phyloP scores from a whole-genome alignment of 805 yeast genomes.

The Hanseniaspora lindneri region DNA sequence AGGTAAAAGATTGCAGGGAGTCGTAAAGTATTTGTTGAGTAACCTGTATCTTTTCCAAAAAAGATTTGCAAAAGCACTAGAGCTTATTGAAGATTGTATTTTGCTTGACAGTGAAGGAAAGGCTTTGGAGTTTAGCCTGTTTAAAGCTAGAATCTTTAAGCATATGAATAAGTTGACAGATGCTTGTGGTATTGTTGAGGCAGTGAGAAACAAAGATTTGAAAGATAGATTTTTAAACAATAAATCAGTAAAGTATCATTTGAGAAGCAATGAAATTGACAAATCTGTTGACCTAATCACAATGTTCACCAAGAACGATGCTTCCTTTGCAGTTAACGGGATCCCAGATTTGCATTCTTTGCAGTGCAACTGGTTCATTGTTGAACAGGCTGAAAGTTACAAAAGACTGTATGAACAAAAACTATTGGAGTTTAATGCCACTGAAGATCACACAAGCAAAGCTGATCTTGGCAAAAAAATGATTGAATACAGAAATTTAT shows the following conservation, averaged over 20 bases:
- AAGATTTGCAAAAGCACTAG: slow-evolving; percentile 40
- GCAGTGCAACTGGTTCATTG: slow-evolving; percentile 85
- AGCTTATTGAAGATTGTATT: slow-evolving; percentile 32
- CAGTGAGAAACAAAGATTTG: slow-evolving; percentile 63
- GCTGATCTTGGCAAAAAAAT: slow-evolving; percentile 32
- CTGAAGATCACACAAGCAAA: slow-evolving; percentile 24
- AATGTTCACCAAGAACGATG: slow-evolving; percentile 72
- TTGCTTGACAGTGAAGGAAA: slow-evolving; percentile 72
- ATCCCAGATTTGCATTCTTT: slow-evolving; percentile 73
- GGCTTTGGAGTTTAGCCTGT: slow-evolving; percentile 64
- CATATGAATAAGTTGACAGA: slow-evolving; percentile 48
- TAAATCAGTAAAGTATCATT: slow-evolving; percentile 68
- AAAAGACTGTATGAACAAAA: slow-evolving; percentile 38
- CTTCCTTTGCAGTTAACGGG: slow-evolving; percentile 54
- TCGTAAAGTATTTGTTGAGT: slow-evolving; percentile 49
- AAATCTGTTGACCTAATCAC: slow-evolving; percentile 65
- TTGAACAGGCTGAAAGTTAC: slow-evolving; percentile 77
- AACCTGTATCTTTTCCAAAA: slow-evolving; percentile 58
- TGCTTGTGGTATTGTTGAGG: slow-evolving; percentile 57
- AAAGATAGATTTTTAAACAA: slow-evolving; percentile 89
- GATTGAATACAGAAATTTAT: slow-evolving; percentile 48
- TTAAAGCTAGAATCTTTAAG: slow-evolving; percentile 70
- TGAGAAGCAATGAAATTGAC: slow-evolving; percentile 63
- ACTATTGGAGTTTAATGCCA: slow-evolving; percentile 18
- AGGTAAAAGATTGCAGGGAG: slow-evolving; percentile 47